A percentile compares a stretch with the other conserved stretches of the same genome.
These are phyloP conservation scores for Sphagnum contortum DNA, from an alignment of 225 moss, liverwort and hornwort genomes.

Conservation along the genomic window DNA sequence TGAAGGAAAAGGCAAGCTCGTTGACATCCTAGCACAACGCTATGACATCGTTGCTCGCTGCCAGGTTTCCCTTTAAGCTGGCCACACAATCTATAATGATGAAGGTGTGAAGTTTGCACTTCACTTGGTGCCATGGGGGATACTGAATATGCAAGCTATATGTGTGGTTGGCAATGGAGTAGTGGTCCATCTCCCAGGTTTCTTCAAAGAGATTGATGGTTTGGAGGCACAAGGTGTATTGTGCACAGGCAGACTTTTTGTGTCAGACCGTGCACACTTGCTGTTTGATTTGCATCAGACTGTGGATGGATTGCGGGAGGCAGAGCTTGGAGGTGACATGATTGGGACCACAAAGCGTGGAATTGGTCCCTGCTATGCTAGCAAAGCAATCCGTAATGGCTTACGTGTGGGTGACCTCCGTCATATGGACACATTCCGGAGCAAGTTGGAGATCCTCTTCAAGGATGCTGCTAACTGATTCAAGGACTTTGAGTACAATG, in stretches of 20 bases:
- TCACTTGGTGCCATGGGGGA: slow-evolving; percentile 94
- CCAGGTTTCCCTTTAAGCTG: slow-evolving; percentile 48
- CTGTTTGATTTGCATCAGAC: slow-evolving; percentile 77
- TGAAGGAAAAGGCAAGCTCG: slow-evolving; percentile 95
- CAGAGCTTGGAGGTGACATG: slow-evolving; percentile 74
- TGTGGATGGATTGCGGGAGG: slow-evolving; percentile 75
- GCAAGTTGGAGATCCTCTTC: slow-evolving; percentile 67
- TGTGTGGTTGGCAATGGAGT: slow-evolving; percentile 98
- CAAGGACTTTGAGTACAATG: slow-evolving; percentile 56
- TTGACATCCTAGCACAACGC: slow-evolving; percentile 84
- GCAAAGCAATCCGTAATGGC: slow-evolving; percentile 91
- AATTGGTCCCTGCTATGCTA: slow-evolving; percentile 95
- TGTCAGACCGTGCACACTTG: slow-evolving; percentile 91
- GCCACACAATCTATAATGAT: slow-evolving; percentile 92
- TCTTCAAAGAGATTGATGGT: slow-evolving; percentile 77
- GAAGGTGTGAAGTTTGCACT: slow-evolving; percentile 87
- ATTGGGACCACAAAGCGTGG: slow-evolving; percentile 97
- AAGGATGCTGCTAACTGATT: slow-evolving; percentile 85
- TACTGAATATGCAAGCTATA: slow-evolving; percentile 69
- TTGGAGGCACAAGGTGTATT: slow-evolving; percentile 67
- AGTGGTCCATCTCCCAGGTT: slow-evolving; percentile 90
- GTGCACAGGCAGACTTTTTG: slow-evolving; percentile 76
- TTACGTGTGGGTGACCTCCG: slow-evolving; percentile 84
- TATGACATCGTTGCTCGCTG: slow-evolving; percentile 59
- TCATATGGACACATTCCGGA: slow-evolving; percentile 59